A percentile compares a stretch with the other conserved stretches of the same genome.
Evolutionary conservation across 306 rosid species (phyloP).

Genomic region (Arachis stenosperma): DNA sequence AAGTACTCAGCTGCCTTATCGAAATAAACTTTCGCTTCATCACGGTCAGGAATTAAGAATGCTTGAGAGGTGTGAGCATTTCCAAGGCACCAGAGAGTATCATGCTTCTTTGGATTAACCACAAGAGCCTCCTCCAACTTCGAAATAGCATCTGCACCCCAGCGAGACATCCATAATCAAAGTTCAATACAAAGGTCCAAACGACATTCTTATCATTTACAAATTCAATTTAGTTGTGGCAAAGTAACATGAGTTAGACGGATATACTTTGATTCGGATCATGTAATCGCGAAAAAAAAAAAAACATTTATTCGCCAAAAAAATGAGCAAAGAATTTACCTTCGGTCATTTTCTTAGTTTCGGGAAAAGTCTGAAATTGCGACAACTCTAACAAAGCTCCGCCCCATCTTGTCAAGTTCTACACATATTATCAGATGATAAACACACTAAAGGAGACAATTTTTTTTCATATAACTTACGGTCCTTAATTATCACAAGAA

Average conservation of each 20-base stretch:
- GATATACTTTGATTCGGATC: no score
- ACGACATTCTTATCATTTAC: no score
- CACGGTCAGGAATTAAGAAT: constrained; percentile 64
- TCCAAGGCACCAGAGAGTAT: constrained; percentile 90
- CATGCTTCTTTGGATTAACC: constrained; percentile 79
- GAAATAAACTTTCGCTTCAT: constrained; percentile 66
- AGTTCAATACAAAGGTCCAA: constrained; percentile 1
- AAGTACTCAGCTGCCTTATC: constrained; percentile 61
- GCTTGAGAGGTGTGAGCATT: constrained; percentile 79
- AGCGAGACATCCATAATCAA: constrained; percentile 18
- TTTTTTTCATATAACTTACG: no score
- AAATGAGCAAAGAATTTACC: constrained; percentile 43
- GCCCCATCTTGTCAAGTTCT: constrained; percentile 95
- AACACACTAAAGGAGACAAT: no score
- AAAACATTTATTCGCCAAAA: no score
- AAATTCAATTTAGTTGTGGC: background rate
- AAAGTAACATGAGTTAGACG: background rate
- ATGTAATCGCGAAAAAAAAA: no score
- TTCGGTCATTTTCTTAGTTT: constrained; percentile 66
- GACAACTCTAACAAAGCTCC: constrained; percentile 82
- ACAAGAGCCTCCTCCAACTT: constrained; percentile 82
- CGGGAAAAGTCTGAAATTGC: constrained; percentile 70
- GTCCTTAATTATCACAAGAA: no score
- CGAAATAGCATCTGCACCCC: constrained; percentile 64
- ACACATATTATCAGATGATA: no score